Evolutionary conservation across 2,329 filamentous ascomycete species (phyloP), one percentile per base, ranked within the genome.

Genomic region (Teratosphaeria pseudoeucalypti): DNA sequence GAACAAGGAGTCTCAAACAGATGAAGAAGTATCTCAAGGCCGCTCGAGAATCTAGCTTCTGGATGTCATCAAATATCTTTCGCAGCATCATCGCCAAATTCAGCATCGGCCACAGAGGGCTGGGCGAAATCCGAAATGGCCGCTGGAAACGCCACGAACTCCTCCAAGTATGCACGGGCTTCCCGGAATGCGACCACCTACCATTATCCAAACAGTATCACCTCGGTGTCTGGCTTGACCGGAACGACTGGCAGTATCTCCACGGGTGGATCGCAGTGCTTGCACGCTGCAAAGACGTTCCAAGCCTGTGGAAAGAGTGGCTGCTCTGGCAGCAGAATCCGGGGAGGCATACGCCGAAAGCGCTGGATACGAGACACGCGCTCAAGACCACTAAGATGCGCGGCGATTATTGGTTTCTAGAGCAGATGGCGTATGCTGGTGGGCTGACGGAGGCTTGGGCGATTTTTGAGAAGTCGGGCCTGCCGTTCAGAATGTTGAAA

Each of bases 81-180:
- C 66, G 71, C 12, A 64, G 64, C 52, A 65, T 72, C 32, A 69
- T 74, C 53, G 72, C 72, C 9, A 74, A 74, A 56, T 74, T 66
- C 62, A 71, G 68, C n/a, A 72, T 74, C 56, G 72, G 72, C 0
- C 60, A 64, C 34, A 63, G 70, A 5, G 72, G 72, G 2, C 60
- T 71, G 16, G 72, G 72, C 27, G 72, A 74, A 61, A 72, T 74
- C 19, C 64, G 72, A 0, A 74, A 74, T 49, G 72, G 72, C 2
- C 66, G 71, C 11, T 74, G 72, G 72, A 64, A 61, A 49, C 62
- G 67, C 55, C 43, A 60, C 5, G 70, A 74, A n/a, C 65, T 74
- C 7, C 56, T 71, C 32, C 67, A 73, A 60, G 71, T 74, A 2
- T 63, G 74, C 16, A 66, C 65, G 5, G 72, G 72, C 0, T 74